Evolutionary conservation across 495 filamentous ascomycete species (phyloP).

Genomic region (Corynascus novoguineensis): DNA sequence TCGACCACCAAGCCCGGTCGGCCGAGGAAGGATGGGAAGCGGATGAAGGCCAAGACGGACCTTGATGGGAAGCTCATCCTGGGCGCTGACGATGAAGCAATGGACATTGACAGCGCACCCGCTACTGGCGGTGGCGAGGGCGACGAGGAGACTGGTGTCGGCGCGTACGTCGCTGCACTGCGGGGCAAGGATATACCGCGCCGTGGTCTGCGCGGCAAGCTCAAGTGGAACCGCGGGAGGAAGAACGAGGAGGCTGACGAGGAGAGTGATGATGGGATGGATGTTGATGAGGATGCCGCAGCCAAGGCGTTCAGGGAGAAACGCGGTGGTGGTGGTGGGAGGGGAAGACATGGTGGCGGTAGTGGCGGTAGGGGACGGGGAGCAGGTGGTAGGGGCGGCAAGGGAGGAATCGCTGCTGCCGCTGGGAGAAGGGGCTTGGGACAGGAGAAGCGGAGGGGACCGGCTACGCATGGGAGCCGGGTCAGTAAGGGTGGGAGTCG

Average conservation of each 20-base stretch:
- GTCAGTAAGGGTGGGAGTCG: constrained; percentile 36
- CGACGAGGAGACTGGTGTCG: constrained; percentile 53
- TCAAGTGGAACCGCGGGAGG: constrained; percentile 78
- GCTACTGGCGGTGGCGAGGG: constrained; percentile 39
- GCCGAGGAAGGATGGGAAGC: constrained; percentile 46
- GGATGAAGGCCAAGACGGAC: constrained; percentile 65
- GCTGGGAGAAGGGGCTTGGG: constrained; percentile 45
- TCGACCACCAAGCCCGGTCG: constrained; percentile 78
- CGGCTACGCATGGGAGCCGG: constrained; percentile 25
- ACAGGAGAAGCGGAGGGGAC: constrained; percentile 40
- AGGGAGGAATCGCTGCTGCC: constrained; percentile 41
- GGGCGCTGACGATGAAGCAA: constrained; percentile 51
- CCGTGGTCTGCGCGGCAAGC: constrained; percentile 73
- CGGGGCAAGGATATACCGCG: constrained; percentile 75
- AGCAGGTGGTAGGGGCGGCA: constrained; percentile 28
- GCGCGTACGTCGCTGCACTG: constrained; percentile 88
- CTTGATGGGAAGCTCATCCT: constrained; percentile 86
- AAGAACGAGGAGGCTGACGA: constrained; percentile 53
- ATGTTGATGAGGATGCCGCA: constrained; percentile 36
- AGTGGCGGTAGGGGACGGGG: constrained; percentile 17
- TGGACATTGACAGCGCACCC: constrained; percentile 54
- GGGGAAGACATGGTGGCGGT: constrained; percentile 4
- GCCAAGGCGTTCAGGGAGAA: constrained; percentile 43
- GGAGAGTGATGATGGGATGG: constrained; percentile 65
- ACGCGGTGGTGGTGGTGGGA: constrained; percentile 11